A percentile compares a stretch with the other conserved stretches of the same genome.
Evolutionary conservation across 345 rosid species (phyloP).

Genomic region (Odontarrhena argentea): DNA sequence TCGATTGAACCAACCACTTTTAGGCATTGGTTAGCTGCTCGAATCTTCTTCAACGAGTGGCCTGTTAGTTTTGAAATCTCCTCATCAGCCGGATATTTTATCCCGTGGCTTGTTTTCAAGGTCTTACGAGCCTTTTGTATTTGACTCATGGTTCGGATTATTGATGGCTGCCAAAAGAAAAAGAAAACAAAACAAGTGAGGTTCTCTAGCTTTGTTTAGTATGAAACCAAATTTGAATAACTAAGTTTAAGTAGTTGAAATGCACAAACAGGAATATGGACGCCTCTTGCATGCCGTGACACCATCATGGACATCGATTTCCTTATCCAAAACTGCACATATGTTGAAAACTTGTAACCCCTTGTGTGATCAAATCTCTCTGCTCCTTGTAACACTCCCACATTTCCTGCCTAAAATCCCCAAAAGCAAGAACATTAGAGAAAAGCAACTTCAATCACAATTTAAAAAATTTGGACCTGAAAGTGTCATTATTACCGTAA

Average conservation of each 20-base stretch:
- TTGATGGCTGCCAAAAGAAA: conserved; percentile 46
- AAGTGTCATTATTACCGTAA: too few relatives aligned
- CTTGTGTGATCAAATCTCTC: conserved; percentile 79
- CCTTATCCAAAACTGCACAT: conserved; percentile 85
- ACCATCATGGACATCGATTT: conserved; percentile 69
- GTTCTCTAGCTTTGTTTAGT: not conserved
- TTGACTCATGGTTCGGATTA: conserved; percentile 55
- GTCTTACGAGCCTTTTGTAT: conserved; percentile 70
- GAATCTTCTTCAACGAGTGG: conserved; percentile 62
- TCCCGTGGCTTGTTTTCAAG: conserved; percentile 49
- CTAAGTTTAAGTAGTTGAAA: conserved; percentile 4
- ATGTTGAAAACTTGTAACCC: conserved; percentile 85
- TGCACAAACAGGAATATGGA: conserved; percentile 65
- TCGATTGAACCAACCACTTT: conserved; percentile 80
- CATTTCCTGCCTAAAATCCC: conserved; percentile 63
- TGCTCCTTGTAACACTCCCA: conserved; percentile 85
- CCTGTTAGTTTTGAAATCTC: conserved; percentile 66
- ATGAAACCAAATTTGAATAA: conserved; percentile 17
- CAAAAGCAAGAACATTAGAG: conserved; percentile 23
- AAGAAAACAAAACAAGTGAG: conserved; percentile 22
- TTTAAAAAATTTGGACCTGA: too few relatives aligned
- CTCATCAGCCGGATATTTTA: conserved; percentile 57
- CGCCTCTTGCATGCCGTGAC: conserved; percentile 61
- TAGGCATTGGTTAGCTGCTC: conserved; percentile 68
- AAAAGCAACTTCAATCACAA: conserved; percentile 17